Evolutionary conservation across 306 rosid species (phyloP), one percentile per base, ranked within the genome.

Genomic region (Gillenia trifoliata): DNA sequence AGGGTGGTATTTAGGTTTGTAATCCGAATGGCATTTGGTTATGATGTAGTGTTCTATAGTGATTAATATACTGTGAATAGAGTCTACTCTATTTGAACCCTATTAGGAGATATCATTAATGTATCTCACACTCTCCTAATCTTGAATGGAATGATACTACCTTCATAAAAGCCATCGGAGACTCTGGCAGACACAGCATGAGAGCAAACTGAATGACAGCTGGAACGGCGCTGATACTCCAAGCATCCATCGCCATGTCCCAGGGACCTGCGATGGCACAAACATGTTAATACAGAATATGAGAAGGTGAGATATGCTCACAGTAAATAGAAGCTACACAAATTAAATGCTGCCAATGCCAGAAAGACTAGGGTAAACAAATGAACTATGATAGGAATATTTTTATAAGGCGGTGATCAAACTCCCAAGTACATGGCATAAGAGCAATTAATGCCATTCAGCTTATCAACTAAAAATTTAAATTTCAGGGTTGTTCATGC

Each of bases 191-290:
- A 73, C 20, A 88, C 20, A 93, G 84, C 97, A 93, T 93, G 75
- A 86, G 89, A 69, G 34, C 29, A 76, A 93, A 93, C 79, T 91
- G 98, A 86, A 91, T 59, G 30, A 91, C 16, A 40, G 98, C 98
- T 45, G 98, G 98, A 25, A 93, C 71, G 19, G 85, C 91, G 85
- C 91, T 4, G 98, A 83, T 83, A 83, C 96, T 47, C 98, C 98
- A 8, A 93, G 87, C 98, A 93, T 91, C 97, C 98, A 91, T 68
- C 98, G 75, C 98, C 98, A 93, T 29, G 98, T 93, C 56, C 98
- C 98, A 1, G 86, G 93, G 73, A 91, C 93, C 93, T 89, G 80
- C 65, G 68, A 67, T 43, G 70, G 66, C 56, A 78, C 54, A 30
- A 68, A 68, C 56, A 45, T 45, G 36, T 69, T 55, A 86, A 60